Conservation (phyloP, 2,329 filamentous ascomycete species). For the Verticillium zaregamsianum region DNA sequence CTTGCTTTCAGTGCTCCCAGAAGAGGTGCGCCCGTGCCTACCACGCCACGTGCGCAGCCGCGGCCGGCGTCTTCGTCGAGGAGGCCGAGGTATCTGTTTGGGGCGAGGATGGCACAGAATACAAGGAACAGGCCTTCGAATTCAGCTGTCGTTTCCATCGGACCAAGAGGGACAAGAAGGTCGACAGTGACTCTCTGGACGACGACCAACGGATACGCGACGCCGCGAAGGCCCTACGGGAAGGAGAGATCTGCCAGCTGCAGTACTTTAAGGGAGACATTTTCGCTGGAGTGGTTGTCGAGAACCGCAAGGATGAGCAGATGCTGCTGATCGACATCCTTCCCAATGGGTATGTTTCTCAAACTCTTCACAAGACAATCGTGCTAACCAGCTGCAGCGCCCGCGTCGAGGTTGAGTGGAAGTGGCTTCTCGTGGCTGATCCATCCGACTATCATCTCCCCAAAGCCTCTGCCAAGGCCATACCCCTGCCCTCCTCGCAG, state of each 20-base stretch:
- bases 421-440: constrained; percentile 73
- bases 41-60: constrained; percentile 89
- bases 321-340: constrained; percentile 76
- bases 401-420: constrained; percentile 76
- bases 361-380: too few species aligned
- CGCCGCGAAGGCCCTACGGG: constrained; percentile 63
- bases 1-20: constrained; percentile 93
- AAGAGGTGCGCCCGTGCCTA: constrained; percentile 93
- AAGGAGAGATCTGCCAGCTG: constrained; percentile 78
- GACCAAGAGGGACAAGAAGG: constrained; percentile 75
- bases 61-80: constrained; percentile 89
- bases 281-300: constrained; percentile 82
- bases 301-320: constrained; percentile 74
- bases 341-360: constrained; percentile 67
- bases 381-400: constrained; percentile 42
- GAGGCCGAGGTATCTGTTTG: constrained; percentile 81
- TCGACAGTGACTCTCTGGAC: constrained; percentile 66
- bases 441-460: constrained; percentile 65
- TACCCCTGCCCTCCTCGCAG: constrained; percentile 62
- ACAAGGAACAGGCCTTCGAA: constrained; percentile 86
- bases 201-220: constrained; percentile 63
- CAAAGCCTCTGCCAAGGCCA: constrained; percentile 70
- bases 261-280: constrained; percentile 83
- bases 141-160: constrained; percentile 94
- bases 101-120: constrained; percentile 85